Evolutionary conservation across 108 stramenopile genomes (phyloP).

Genomic region (Nitzschia putrida): DNA sequence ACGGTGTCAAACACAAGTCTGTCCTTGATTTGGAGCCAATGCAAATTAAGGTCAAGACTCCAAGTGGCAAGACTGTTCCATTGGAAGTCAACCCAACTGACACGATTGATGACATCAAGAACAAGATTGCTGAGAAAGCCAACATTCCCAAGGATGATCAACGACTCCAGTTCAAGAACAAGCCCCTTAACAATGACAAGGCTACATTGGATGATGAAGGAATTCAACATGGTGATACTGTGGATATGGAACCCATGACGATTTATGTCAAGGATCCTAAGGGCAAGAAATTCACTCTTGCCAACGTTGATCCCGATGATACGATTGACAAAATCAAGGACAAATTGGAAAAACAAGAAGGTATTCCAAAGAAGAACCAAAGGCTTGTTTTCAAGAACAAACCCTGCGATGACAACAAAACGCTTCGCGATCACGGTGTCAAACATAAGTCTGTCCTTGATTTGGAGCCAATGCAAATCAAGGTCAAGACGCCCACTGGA

Average conservation of each 20-base stretch:
- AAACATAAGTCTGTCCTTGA: slow-evolving; percentile 22
- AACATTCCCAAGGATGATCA: slow-evolving; percentile 32
- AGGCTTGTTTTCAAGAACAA: slow-evolving; percentile 4
- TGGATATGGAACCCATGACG: slow-evolving; percentile 37
- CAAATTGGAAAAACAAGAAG: slow-evolving; percentile 21
- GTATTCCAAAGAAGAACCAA: slow-evolving; percentile 16
- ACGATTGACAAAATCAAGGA: slow-evolving; percentile 27
- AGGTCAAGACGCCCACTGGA: slow-evolving; percentile 24
- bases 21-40: slow-evolving; percentile 29
- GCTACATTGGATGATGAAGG: slow-evolving; percentile 20
- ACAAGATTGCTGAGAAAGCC: slow-evolving; percentile 12
- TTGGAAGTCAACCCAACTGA: slow-evolving; percentile 36
- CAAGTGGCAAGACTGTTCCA: slow-evolving; percentile 23
- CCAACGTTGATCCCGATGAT: slow-evolving; percentile 19
- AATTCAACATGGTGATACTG: slow-evolving; percentile 17
- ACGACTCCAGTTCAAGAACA: slow-evolving; percentile 12
- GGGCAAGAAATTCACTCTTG: slow-evolving; percentile 18
- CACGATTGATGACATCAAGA: slow-evolving; percentile 23
- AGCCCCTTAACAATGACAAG: slow-evolving; percentile 18
- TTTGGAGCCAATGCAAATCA: slow-evolving; percentile 28
- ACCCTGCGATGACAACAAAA: slow-evolving; percentile 20
- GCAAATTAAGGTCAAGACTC: slow-evolving; percentile 24
- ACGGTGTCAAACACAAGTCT: slow-evolving; percentile 21
- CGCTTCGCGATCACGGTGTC: slow-evolving; percentile 21
- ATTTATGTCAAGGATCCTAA: slow-evolving; percentile 29